Base-by-base conservation (phyloP, 768 basidiomycete species). In the Wakefieldia striispora region DNA sequence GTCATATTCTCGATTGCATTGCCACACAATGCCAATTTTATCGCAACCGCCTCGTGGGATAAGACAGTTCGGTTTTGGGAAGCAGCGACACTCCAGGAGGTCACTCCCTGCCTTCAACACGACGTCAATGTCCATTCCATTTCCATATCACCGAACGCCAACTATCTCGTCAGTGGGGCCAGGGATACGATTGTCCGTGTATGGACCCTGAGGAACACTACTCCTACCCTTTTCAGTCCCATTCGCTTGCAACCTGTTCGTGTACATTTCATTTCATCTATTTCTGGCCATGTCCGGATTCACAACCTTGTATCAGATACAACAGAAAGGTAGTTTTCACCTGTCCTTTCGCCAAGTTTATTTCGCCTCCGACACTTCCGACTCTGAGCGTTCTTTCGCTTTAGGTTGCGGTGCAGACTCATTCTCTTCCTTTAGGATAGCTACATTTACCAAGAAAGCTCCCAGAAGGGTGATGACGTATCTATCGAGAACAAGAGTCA, bases 1-100 rank as follows among this genome's bases (percentile, higher is more conserved):
- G 47, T 46, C 1, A 47, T 68, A 37, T 56, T n/a, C 17, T 59
- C 54, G 3, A 61, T 68, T 17, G 19, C 62, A 52, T 40, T n/a
- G n/a, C n/a, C n/a, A n/a, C n/a, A n/a, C n/a, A n/a, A n/a, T n/a
- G n/a, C n/a, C n/a, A n/a, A n/a, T n/a, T n/a, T n/a, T n/a, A n/a
- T n/a, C n/a, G n/a, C n/a, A n/a, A n/a, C n/a, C n/a, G n/a, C n/a
- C n/a, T n/a, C n/a, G n/a, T n/a, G n/a, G n/a, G n/a, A n/a, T n/a
- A n/a, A n/a, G n/a, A n/a, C n/a, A n/a, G n/a, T n/a, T n/a, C n/a
- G n/a, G n/a, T n/a, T n/a, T n/a, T n/a, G n/a, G n/a, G n/a, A n/a
- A n/a, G n/a, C n/a, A n/a, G n/a, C n/a, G n/a, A n/a, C n/a, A n/a
- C n/a, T n/a, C n/a, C n/a, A n/a, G n/a, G n/a, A n/a, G n/a, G 26